phyloP scores from a whole-genome alignment of 108 stramenopile genomes.

The Cyclotella kingstonii region DNA sequence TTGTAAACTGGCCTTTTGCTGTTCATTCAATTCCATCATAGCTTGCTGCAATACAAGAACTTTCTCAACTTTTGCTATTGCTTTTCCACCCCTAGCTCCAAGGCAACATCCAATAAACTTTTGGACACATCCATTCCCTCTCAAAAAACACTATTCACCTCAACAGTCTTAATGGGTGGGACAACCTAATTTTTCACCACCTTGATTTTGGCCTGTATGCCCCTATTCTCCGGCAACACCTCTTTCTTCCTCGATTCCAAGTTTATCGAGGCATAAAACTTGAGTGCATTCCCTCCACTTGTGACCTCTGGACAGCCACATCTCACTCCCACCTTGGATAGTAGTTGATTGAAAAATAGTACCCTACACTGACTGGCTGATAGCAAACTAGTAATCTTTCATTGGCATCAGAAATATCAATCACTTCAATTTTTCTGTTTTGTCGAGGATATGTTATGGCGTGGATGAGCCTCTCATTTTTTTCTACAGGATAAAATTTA shows the following conservation, averaged over 20 bases:
- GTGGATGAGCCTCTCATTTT: no score
- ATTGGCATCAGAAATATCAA: no score
- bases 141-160: conserved; percentile 84
- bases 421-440: no score
- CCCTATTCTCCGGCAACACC: conserved; percentile 79
- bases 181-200: conserved; percentile 96
- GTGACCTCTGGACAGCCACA: conserved; percentile 94
- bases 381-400: conserved; percentile 88
- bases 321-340: conserved; percentile 88
- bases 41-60: no score
- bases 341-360: conserved; percentile 91
- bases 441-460: no score
- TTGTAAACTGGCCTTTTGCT: no score
- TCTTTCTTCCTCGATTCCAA: conserved; percentile 85
- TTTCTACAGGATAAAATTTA: no score
- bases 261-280: conserved; percentile 88
- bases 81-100: conserved; percentile 70
- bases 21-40: no score
- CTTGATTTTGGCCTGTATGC: conserved; percentile 84
- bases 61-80: no score
- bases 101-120: conserved; percentile 79
- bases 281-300: conserved; percentile 91
- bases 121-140: conserved; percentile 78
- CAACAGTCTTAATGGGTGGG: conserved; percentile 82
- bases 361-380: conserved; percentile 78